Percentiles rank a stretch among this genome's conserved stretches.
phyloP scores from a whole-genome alignment of 495 filamentous ascomycete genomes.

The Apiosordaria backusii region DNA sequence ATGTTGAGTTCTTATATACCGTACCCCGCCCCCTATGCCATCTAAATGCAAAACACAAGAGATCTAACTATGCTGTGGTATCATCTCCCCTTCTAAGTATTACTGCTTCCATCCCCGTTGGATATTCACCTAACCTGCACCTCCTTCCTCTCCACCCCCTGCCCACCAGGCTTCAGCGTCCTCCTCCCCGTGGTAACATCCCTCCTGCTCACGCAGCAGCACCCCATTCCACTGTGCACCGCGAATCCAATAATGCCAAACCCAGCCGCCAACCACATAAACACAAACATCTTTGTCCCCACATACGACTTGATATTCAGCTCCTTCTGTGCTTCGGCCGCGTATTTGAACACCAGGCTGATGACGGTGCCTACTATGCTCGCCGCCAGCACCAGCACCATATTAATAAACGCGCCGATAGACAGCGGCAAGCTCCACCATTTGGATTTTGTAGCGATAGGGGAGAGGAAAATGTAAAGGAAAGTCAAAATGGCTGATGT shows the following conservation, averaged over 20 bases:
- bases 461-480: constrained; percentile 48
- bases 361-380: constrained; percentile 74
- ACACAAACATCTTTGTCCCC: constrained; percentile 73
- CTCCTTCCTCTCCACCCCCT: neutral
- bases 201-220: constrained; percentile 61
- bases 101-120: neutral
- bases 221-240: constrained; percentile 68
- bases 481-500: constrained; percentile 63
- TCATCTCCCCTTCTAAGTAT: neutral
- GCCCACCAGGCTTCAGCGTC: constrained; percentile 16
- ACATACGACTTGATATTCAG: constrained; percentile 73
- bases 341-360: constrained; percentile 71
- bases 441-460: constrained; percentile 41
- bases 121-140: neutral
- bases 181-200: constrained; percentile 53
- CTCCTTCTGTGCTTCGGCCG: constrained; percentile 58
- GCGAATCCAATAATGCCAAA: constrained; percentile 65
- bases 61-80: neutral
- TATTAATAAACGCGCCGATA: constrained; percentile 63
- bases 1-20: neutral
- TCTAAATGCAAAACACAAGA: neutral
- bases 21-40: neutral
- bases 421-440: constrained; percentile 45
- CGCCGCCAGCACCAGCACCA: constrained; percentile 64
- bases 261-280: constrained; percentile 80